Evolutionary conservation across 257 asterid genomes (phyloP).

Genomic region (Ocimum tenuiflorum): DNA sequence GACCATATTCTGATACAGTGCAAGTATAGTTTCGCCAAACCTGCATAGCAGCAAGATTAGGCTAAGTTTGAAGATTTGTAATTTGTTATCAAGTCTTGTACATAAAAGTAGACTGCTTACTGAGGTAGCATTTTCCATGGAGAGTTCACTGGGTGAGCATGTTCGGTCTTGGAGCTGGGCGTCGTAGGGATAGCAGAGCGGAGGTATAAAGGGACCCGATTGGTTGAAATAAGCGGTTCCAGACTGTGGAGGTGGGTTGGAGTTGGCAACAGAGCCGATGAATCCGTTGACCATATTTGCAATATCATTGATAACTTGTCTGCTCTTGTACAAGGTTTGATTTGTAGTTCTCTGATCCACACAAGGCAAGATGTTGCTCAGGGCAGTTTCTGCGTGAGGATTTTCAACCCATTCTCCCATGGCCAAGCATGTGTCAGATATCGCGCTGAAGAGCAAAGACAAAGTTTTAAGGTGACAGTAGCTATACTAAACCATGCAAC

Average conservation of each 20-base stretch:
- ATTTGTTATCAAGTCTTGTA: neutral
- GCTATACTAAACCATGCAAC: neutral
- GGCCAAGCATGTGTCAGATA: conserved; percentile 80
- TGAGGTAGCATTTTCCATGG: conserved; percentile 65
- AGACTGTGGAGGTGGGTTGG: conserved; percentile 46
- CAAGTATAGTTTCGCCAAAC: conserved; percentile 40
- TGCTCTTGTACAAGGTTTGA: conserved; percentile 75
- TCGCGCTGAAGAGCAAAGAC: conserved; percentile 43
- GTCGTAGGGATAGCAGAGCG: conserved; percentile 80
- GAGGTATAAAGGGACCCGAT: conserved; percentile 67
- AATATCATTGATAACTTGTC: conserved; percentile 65
- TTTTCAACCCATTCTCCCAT: conserved; percentile 99
- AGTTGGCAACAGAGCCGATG: conserved; percentile 64
- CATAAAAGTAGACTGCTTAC: conserved; percentile 18
- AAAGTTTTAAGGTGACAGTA: neutral
- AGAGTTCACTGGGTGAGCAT: conserved; percentile 57
- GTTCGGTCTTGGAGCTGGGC: conserved; percentile 59
- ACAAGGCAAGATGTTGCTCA: conserved; percentile 94
- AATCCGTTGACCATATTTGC: conserved; percentile 60
- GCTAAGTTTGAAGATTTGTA: too few species aligned
- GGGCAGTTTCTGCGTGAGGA: conserved; percentile 95
- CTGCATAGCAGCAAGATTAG: conserved; percentile 10
- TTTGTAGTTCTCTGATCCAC: conserved; percentile 85
- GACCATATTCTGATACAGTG: conserved; percentile 17
- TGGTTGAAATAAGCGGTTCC: conserved; percentile 56